Conservation (phyloP, 305 asterid species). For the Fraxinus dipetala region DNA sequence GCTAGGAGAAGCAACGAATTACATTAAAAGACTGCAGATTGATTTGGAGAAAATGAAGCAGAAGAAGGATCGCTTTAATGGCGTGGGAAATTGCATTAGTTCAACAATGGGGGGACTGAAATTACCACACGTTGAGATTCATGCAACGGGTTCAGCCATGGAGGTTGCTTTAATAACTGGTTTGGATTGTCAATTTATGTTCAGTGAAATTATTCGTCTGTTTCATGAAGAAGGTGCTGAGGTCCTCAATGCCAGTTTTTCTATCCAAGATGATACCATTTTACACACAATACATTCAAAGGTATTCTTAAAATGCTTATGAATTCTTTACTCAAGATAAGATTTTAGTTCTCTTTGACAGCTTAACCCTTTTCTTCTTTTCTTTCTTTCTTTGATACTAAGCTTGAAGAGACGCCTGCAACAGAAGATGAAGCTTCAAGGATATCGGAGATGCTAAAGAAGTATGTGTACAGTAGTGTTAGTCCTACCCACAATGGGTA, state of each 20-base stretch:
- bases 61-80: conserved; percentile 35
- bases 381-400: neutral
- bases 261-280: conserved; percentile 24
- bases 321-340: neutral
- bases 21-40: conserved; percentile 50
- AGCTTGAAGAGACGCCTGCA: conserved; percentile 41
- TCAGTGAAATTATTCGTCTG: conserved; percentile 41
- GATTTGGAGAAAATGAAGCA: conserved; percentile 54
- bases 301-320: conserved; percentile 26
- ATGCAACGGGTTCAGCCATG: conserved; percentile 38
- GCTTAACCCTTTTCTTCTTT: neutral
- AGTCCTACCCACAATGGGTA: neutral
- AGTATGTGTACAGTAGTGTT: conserved; percentile 34
- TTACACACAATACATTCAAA: conserved; percentile 63
- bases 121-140: conserved; percentile 49
- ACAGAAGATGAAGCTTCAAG: conserved; percentile 38
- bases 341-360: neutral
- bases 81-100: neutral
- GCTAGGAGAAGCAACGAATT: conserved; percentile 52
- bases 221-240: conserved; percentile 68
- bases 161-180: conserved; percentile 50
- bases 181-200: conserved; percentile 41
- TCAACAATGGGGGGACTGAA: conserved; percentile 14
- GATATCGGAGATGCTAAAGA: conserved; percentile 47
- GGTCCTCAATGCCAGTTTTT: conserved; percentile 48